Evolutionary conservation across 2,329 filamentous ascomycete species (phyloP).

Genomic region (Pyrenochaeta sp.): DNA sequence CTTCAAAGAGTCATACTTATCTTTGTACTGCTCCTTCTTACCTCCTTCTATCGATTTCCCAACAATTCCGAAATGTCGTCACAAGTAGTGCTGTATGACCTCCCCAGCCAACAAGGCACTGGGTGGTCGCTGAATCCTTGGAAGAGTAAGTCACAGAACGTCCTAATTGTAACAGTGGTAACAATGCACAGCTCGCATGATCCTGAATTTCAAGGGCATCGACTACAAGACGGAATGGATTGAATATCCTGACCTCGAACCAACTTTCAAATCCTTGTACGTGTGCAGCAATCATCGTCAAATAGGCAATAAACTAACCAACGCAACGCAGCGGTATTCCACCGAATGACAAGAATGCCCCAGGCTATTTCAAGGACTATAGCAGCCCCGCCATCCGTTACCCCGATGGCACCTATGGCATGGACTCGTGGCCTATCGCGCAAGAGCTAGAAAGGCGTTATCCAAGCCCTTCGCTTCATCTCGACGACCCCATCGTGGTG

Average conservation of each 20-base stretch:
- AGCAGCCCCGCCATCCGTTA: slow-evolving; percentile 66
- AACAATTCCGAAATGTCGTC: slow-evolving; percentile 28
- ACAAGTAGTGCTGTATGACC: slow-evolving; percentile 67
- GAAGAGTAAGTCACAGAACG: slow-evolving; percentile 64
- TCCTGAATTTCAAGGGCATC: slow-evolving; percentile 73
- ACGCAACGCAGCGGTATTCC: slow-evolving; percentile 50
- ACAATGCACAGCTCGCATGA: slow-evolving; percentile 63
- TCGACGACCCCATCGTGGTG: slow-evolving; percentile 62
- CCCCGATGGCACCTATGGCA: slow-evolving; percentile 66
- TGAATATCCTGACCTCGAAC: slow-evolving; percentile 71
- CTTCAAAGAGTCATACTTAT: neutral
- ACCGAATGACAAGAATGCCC: slow-evolving; percentile 52
- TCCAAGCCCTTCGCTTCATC: slow-evolving; percentile 65
- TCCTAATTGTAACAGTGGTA: neutral
- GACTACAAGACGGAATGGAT: slow-evolving; percentile 75
- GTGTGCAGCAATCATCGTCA: slow-evolving; percentile 18
- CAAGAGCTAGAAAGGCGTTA: slow-evolving; percentile 65
- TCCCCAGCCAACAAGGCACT: slow-evolving; percentile 63
- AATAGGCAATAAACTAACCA: neutral
- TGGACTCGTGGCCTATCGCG: slow-evolving; percentile 71
- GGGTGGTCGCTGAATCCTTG: slow-evolving; percentile 75
- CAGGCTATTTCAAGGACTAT: slow-evolving; percentile 54
- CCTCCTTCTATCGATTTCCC: neutral
- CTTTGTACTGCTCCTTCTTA: neutral
- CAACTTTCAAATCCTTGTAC: slow-evolving; percentile 64